These are phyloP conservation scores for Lepidopterella palustris DNA, from an alignment of 495 filamentous ascomycete genomes.

Conservation along the genomic window DNA sequence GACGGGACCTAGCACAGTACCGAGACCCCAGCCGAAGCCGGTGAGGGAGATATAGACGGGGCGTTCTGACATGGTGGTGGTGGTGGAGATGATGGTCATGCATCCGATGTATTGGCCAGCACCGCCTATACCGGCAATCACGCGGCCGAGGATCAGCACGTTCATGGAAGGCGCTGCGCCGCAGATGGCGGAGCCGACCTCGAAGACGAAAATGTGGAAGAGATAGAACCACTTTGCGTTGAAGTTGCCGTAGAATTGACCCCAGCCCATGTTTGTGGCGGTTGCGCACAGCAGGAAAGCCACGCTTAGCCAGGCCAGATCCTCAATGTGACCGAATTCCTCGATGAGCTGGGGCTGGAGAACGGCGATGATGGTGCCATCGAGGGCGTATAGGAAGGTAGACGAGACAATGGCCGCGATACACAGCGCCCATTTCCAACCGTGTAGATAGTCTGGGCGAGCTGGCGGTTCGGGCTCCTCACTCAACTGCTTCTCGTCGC, in stretches of 20 bases:
- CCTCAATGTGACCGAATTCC: conserved; percentile 13
- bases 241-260: conserved; percentile 25
- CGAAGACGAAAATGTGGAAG: conserved; percentile 29
- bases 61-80: conserved; percentile 7
- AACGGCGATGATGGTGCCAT: conserved; percentile 27
- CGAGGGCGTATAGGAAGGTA: conserved; percentile 23
- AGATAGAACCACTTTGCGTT: conserved; percentile 35
- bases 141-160: conserved; percentile 35
- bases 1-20: conserved; percentile 19
- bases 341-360: conserved; percentile 20
- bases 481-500: not conserved
- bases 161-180: conserved; percentile 34
- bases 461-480: not conserved
- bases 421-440: not conserved
- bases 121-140: conserved; percentile 31
- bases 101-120: conserved; percentile 16
- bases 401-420: not conserved
- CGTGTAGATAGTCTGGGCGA: not conserved
- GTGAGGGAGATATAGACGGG: conserved; percentile 8
- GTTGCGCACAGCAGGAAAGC: conserved; percentile 9
- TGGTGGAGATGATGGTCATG: conserved; percentile 7
- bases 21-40: conserved; percentile 11
- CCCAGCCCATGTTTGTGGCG: conserved; percentile 8
- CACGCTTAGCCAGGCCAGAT: conserved; percentile 26
- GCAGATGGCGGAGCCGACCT: conserved; percentile 33